Base-by-base conservation (phyloP, 2,329 filamentous ascomycete genomes). In the Phaeosphaeriaceae sp. region DNA sequence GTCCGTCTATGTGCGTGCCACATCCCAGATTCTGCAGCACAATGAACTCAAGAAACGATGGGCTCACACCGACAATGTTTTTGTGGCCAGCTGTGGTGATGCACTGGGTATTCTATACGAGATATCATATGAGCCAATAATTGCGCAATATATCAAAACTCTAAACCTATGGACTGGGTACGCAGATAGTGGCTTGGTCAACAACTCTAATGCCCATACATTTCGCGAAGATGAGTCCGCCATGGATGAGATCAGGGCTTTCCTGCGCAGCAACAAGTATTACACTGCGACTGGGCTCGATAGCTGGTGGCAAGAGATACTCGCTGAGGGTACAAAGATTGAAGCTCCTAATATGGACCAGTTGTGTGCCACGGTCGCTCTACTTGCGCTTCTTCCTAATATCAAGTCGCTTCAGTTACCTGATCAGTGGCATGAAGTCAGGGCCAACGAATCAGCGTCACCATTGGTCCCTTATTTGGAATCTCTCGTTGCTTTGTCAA, bases 341-440 rank as follows among this genome's bases (percentile, higher is more conserved):
- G 56, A 61, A 12, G 40, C 51, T 6, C 46, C 56, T 4, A 46
- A 43, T 13, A 23, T 46, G 6, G 59, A 64, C 26, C 55, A 58
- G 15, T 44, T 66, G 3, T 66, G 59, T 43, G 61, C 63, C 2
- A 57, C 58, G 1, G 50, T 71, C 9, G 53, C 62, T 4, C 53
- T 72, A 12, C 49, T 72, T 8, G 50, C 53, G 17, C 56, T 66
- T 11, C 42, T 72, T 2, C 68, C 68, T 4, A 72, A 70, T 20
- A 50, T 72, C 1, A 67, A 57, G 34, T 58, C 54, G 3, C 41
- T 72, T 11, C 64, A 67, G 26, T 38, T 70, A 2, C 60, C 62
- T 5, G 60, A 63, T 18, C 54, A 54, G 32, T 72, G 67, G 68
- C 56, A 63, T 42, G 63, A 64, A 32, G 52, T 64, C 15, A 55